phyloP scores from a whole-genome alignment of 2,329 filamentous ascomycete species.

The Neopestalotiopsis sp. region DNA sequence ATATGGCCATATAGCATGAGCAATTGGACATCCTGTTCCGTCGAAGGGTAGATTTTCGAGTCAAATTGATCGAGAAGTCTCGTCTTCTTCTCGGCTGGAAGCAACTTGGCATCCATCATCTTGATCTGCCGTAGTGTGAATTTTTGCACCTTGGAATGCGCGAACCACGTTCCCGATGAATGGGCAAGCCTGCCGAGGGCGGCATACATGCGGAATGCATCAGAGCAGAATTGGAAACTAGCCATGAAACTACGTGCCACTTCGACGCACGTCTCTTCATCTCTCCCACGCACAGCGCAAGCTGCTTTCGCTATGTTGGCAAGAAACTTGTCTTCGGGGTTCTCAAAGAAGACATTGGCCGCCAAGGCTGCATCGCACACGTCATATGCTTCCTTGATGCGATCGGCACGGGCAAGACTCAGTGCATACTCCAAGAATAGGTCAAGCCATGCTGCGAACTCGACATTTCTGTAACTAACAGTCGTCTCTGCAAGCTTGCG shows the following conservation, averaged over 20 bases:
- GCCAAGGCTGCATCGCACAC: slow-evolving; percentile 79
- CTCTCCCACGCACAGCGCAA: slow-evolving; percentile 81
- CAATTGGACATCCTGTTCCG: slow-evolving; percentile 76
- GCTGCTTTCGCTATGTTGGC: slow-evolving; percentile 85
- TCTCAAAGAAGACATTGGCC: slow-evolving; percentile 82
- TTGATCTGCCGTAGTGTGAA: slow-evolving; percentile 92
- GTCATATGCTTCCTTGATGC: slow-evolving; percentile 76
- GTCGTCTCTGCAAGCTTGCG: slow-evolving; percentile 33
- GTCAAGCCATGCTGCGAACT: slow-evolving; percentile 86
- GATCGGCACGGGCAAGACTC: slow-evolving; percentile 70
- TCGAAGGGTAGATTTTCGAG: slow-evolving; percentile 43
- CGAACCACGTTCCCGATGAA: slow-evolving; percentile 76
- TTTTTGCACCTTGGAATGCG: slow-evolving; percentile 83
- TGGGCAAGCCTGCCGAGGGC: slow-evolving; percentile 79
- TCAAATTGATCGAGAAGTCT: slow-evolving; percentile 29
- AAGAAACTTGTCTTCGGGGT: slow-evolving; percentile 68
- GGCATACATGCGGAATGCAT: slow-evolving; percentile 84
- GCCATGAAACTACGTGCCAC: slow-evolving; percentile 85
- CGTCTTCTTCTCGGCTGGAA: slow-evolving; percentile 52
- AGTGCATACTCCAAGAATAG: slow-evolving; percentile 89
- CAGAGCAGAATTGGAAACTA: slow-evolving; percentile 78
- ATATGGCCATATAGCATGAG: slow-evolving; percentile 92
- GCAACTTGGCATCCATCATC: slow-evolving; percentile 76
- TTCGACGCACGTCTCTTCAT: slow-evolving; percentile 76
- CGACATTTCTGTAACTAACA: slow-evolving; percentile 68